A percentile compares a stretch with the other conserved stretches of the same genome.
Conservation (phyloP, 106 monocot species). For the Allium cepa region DNA sequence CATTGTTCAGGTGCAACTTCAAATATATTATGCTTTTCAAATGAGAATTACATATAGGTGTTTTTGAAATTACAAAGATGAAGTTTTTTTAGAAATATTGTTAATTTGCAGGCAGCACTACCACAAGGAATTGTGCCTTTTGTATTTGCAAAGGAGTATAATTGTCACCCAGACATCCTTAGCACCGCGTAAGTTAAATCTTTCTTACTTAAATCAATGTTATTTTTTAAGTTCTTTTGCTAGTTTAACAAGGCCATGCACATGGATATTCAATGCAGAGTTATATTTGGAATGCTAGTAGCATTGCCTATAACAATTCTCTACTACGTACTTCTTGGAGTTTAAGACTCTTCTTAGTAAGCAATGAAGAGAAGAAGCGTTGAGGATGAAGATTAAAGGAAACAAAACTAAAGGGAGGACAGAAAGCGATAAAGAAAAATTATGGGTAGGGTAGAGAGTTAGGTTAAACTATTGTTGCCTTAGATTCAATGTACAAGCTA, state of each 20-base stretch:
- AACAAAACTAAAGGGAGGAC: neutral
- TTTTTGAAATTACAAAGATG: neutral
- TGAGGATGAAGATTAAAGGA: neutral
- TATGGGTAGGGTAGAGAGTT: neutral
- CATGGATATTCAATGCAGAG: conserved; percentile 23
- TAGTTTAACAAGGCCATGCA: neutral
- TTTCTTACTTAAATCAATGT: neutral
- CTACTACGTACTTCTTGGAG: conserved; percentile 57
- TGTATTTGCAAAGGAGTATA: conserved; percentile 93
- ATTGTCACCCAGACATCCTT: conserved; percentile 75
- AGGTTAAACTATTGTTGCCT: conserved; percentile 3
- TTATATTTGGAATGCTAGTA: conserved; percentile 66
- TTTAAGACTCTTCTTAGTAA: conserved; percentile 4
- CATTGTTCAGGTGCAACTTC: conserved; percentile 59
- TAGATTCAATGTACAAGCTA: conserved; percentile 14
- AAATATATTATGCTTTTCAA: neutral
- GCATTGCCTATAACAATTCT: conserved; percentile 60
- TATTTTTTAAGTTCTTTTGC: neutral
- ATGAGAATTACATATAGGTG: no score
- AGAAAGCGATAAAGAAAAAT: neutral
- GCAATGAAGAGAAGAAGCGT: neutral
- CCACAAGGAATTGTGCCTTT: conserved; percentile 92
- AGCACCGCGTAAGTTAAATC: conserved; percentile 43
- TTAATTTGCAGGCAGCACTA: conserved; percentile 60
- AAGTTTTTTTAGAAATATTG: neutral